Evolutionary conservation across 169 alveolate genomes (phyloP).

Genomic region (Cryptosporidium meleagridis): DNA sequence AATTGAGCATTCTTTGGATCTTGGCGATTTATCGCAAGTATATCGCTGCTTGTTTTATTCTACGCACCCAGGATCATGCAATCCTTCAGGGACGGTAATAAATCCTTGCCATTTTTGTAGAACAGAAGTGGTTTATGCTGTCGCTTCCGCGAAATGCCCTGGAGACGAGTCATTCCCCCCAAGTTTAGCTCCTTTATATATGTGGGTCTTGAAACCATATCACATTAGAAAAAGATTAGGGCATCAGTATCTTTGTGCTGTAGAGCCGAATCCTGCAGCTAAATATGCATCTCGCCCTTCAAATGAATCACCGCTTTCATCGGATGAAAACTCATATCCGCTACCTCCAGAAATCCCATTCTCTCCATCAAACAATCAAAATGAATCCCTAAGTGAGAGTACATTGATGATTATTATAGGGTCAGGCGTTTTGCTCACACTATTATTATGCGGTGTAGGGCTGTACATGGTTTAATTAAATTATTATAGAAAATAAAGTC

Average conservation of each 20-base stretch:
- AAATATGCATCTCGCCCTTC: slow-evolving; percentile 61
- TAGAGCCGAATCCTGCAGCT: slow-evolving; percentile 74
- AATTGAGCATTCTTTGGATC: slow-evolving; percentile 65
- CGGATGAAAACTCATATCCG: slow-evolving; percentile 32
- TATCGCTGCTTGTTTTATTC: slow-evolving; percentile 54
- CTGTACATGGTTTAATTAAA: slow-evolving; percentile 24
- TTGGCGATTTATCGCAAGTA: slow-evolving; percentile 66
- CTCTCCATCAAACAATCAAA: not conserved
- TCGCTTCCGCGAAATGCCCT: slow-evolving; percentile 73
- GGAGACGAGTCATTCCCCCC: slow-evolving; percentile 75
- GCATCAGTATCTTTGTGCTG: slow-evolving; percentile 69
- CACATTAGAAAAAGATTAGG: slow-evolving; percentile 55
- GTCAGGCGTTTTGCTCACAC: not conserved
- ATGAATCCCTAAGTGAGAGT: slow-evolving; percentile 24
- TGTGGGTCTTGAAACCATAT: slow-evolving; percentile 73
- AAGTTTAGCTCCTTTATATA: slow-evolving; percentile 72
- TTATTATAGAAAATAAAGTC: not conserved
- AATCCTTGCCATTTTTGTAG: slow-evolving; percentile 73
- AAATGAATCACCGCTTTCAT: slow-evolving; percentile 20
- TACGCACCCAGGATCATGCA: slow-evolving; percentile 63
- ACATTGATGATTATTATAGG: slow-evolving; percentile 40
- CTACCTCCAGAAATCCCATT: slow-evolving; percentile 68
- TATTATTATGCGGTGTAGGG: slow-evolving; percentile 60
- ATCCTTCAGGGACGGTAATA: slow-evolving; percentile 73
- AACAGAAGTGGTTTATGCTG: slow-evolving; percentile 72